Evolutionary conservation across 2,329 filamentous ascomycete species (phyloP).

Genomic region (Ophiostoma angusticollis): DNA sequence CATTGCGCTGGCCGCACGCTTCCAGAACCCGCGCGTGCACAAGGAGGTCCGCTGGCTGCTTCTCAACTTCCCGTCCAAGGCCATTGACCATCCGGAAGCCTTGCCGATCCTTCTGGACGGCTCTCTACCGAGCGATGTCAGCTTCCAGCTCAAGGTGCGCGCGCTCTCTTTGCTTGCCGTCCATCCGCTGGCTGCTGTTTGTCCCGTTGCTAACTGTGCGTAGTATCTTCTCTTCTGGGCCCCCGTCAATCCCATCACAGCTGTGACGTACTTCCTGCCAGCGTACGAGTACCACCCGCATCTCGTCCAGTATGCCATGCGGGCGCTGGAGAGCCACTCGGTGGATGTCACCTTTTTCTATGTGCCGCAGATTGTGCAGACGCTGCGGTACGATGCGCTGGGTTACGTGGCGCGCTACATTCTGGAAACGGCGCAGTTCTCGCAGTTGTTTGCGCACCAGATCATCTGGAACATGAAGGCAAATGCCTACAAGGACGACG

Average conservation of each 20-base stretch:
- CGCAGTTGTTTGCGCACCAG: conserved; percentile 96
- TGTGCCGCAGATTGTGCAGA: conserved; percentile 94
- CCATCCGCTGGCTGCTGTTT: too few species aligned
- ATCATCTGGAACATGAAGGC: conserved; percentile 99
- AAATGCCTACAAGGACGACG: conserved; percentile 95
- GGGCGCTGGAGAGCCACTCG: conserved; percentile 82
- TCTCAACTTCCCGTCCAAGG: conserved; percentile 72
- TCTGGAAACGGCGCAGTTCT: conserved; percentile 90
- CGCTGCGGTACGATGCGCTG: conserved; percentile 78
- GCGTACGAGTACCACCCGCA: conserved; percentile 85
- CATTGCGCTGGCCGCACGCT: conserved; percentile 71
- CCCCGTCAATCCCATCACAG: conserved; percentile 82
- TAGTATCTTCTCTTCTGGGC: conserved; percentile 89
- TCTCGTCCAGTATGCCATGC: conserved; percentile 92
- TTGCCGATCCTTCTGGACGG: conserved; percentile 70
- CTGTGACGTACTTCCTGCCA: conserved; percentile 85
- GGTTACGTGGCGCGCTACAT: conserved; percentile 97
- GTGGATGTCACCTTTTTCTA: conserved; percentile 99
- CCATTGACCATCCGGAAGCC: conserved; percentile 67
- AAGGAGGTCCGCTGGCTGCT: conserved; percentile 69
- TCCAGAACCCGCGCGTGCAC: conserved; percentile 59
- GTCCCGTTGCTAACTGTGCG: conserved; percentile 17
- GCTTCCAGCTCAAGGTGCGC: conserved; percentile 66
- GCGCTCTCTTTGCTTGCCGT: conserved; percentile 10
- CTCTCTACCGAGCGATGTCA: conserved; percentile 64